Conservation (phyloP, 768 basidiomycete species). For the Boletus huronensis region DNA sequence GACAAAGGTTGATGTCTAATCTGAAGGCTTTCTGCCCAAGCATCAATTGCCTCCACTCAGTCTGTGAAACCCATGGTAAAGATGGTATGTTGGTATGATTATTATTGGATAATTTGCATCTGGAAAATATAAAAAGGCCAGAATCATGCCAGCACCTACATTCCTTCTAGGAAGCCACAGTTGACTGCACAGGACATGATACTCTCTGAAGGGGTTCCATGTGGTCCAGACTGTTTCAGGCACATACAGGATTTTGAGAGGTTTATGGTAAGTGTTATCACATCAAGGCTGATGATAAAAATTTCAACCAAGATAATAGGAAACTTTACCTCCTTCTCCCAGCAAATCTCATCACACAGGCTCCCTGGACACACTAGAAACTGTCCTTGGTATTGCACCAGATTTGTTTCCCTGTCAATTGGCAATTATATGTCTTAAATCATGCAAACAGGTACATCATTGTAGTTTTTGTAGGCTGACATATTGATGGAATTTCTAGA, state of each 20-base stretch:
- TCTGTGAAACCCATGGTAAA: slow-evolving; percentile 41
- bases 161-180: slow-evolving; percentile 23
- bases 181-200: slow-evolving; percentile 23
- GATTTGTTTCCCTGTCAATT: slow-evolving; percentile 49
- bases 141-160: slow-evolving; percentile 1
- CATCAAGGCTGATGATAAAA: rapidly evolving
- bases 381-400: slow-evolving; percentile 42
- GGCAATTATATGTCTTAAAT: slow-evolving; percentile 44
- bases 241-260: slow-evolving; percentile 23
- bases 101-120: background rate
- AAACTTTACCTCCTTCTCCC: slow-evolving; percentile 21
- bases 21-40: slow-evolving; percentile 43
- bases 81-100: slow-evolving; percentile 30
- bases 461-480: background rate
- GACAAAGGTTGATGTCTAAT: slow-evolving; percentile 30
- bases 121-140: background rate
- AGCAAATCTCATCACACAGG: background rate
- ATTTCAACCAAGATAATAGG: slow-evolving; percentile 7
- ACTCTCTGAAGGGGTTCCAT: slow-evolving; percentile 28
- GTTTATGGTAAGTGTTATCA: slow-evolving; percentile 16
- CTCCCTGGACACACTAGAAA: slow-evolving; percentile 26
- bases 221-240: slow-evolving; percentile 32
- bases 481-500: background rate
- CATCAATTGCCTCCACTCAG: slow-evolving; percentile 40
- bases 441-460: slow-evolving; percentile 42